phyloP scores from a whole-genome alignment of 345 rosid genomes.

The Lepidium africanum region DNA sequence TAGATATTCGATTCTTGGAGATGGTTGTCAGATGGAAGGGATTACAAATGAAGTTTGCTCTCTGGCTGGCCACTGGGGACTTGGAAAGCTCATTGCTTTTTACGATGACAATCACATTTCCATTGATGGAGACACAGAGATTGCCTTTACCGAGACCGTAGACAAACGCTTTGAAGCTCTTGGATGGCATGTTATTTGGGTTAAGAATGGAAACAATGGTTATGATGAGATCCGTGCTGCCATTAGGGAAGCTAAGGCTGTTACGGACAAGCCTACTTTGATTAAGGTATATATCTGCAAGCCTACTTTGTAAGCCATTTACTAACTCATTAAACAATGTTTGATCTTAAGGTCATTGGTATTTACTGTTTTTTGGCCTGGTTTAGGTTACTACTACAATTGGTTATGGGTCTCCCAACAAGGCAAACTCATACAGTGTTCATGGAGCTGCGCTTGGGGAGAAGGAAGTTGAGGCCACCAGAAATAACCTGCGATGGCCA shows the following conservation, averaged over 20 bases:
- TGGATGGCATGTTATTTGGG: slow-evolving; percentile 99
- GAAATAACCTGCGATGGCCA: slow-evolving; percentile 93
- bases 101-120: slow-evolving; percentile 99
- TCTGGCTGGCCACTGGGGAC: slow-evolving; percentile 96
- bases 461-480: slow-evolving; percentile 97
- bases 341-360: not conserved
- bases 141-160: slow-evolving; percentile 89
- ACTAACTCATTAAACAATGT: not conserved
- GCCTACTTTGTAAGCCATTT: not conserved
- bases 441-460: slow-evolving; percentile 97
- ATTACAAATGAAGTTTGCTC: slow-evolving; percentile 86
- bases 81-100: slow-evolving; percentile 93
- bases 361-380: not conserved
- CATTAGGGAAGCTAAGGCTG: slow-evolving; percentile 92
- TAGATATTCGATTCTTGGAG: slow-evolving; percentile 79
- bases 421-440: slow-evolving; percentile 85
- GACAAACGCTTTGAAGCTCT: slow-evolving; percentile 84
- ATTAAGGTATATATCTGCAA: slow-evolving; percentile 45
- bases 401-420: slow-evolving; percentile 97
- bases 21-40: slow-evolving; percentile 99
- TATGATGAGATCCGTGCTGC: slow-evolving; percentile 98
- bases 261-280: slow-evolving; percentile 80
- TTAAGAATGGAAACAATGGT: slow-evolving; percentile 96
- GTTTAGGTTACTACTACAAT: slow-evolving; percentile 77
- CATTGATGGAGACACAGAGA: slow-evolving; percentile 92